These are phyloP conservation scores for Hymenoscyphus scutula DNA, from an alignment of 2,329 filamentous ascomycete genomes.

Conservation along the genomic window DNA sequence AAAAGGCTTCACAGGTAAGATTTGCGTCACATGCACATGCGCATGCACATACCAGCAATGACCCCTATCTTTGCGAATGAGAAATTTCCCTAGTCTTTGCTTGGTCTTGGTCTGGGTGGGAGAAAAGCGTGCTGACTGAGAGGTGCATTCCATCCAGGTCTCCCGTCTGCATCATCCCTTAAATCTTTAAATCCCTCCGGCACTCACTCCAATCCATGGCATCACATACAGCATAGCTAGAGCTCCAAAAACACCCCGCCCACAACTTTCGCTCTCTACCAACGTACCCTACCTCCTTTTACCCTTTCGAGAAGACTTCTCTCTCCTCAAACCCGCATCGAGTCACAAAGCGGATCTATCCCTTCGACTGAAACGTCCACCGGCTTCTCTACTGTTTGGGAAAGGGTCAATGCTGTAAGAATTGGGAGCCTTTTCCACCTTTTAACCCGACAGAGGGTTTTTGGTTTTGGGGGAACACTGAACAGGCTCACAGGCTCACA, in stretches of 20 bases:
- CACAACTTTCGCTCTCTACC: neutral
- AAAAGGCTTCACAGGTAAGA: neutral
- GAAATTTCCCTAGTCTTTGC: neutral
- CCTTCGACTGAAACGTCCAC: constrained; percentile 27
- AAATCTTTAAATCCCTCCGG: neutral
- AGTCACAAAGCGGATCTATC: constrained; percentile 18
- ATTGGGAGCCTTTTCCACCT: neutral
- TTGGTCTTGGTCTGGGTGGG: neutral
- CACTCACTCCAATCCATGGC: neutral
- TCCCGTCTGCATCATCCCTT: too few relatives aligned
- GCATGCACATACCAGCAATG: neutral
- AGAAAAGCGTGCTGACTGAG: neutral
- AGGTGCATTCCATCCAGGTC: neutral
- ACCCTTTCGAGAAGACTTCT: neutral
- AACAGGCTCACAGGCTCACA: too few relatives aligned
- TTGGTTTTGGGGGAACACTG: constrained; percentile 21
- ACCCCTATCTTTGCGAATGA: neutral
- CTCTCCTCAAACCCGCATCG: constrained; percentile 23
- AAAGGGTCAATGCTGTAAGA: constrained; percentile 31
- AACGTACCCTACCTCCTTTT: neutral
- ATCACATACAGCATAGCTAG: too few relatives aligned
- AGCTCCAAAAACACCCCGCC: too few relatives aligned
- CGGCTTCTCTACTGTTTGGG: constrained; percentile 22
- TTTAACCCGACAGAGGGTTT: constrained; percentile 17
- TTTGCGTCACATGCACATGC: neutral